These are phyloP conservation scores for Beauveria sp. DNA, from an alignment of 2,329 filamentous ascomycete species.

Conservation along the genomic window DNA sequence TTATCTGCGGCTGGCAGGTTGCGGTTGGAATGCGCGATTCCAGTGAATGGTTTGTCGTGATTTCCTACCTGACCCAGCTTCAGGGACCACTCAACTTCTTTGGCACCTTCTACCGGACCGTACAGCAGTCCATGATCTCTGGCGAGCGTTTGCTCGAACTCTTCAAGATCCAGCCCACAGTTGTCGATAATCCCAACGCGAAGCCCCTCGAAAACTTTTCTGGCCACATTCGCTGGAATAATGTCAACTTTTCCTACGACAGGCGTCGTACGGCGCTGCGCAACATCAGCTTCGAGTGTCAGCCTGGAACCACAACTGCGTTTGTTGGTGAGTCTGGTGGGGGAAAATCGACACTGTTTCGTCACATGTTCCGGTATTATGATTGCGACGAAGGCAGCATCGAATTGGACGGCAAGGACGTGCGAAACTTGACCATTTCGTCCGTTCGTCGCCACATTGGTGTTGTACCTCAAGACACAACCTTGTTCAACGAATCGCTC, in stretches of 20 bases:
- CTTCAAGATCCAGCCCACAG: slow-evolving; percentile 92
- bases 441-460: slow-evolving; percentile 88
- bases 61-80: slow-evolving; percentile 73
- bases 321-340: slow-evolving; percentile 95
- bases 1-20: slow-evolving; percentile 72
- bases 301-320: slow-evolving; percentile 86
- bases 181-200: slow-evolving; percentile 67
- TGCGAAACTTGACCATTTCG: slow-evolving; percentile 83
- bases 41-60: slow-evolving; percentile 64
- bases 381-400: slow-evolving; percentile 75
- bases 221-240: slow-evolving; percentile 78
- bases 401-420: slow-evolving; percentile 74
- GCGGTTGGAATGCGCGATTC: slow-evolving; percentile 56
- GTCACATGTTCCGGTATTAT: slow-evolving; percentile 94
- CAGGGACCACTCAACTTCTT: slow-evolving; percentile 81
- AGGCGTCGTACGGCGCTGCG: slow-evolving; percentile 75
- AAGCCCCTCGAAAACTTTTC: slow-evolving; percentile 57
- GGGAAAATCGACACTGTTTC: slow-evolving; percentile 94
- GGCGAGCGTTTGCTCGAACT: slow-evolving; percentile 90
- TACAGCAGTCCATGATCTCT: slow-evolving; percentile 96
- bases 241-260: slow-evolving; percentile 89
- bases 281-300: slow-evolving; percentile 76
- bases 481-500: slow-evolving; percentile 86
- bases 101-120: slow-evolving; percentile 90
- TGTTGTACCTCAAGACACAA: slow-evolving; percentile 93